Evolutionary conservation across 345 rosid species (phyloP), one percentile per base, ranked within the genome.

Genomic region (Salix udensis): DNA sequence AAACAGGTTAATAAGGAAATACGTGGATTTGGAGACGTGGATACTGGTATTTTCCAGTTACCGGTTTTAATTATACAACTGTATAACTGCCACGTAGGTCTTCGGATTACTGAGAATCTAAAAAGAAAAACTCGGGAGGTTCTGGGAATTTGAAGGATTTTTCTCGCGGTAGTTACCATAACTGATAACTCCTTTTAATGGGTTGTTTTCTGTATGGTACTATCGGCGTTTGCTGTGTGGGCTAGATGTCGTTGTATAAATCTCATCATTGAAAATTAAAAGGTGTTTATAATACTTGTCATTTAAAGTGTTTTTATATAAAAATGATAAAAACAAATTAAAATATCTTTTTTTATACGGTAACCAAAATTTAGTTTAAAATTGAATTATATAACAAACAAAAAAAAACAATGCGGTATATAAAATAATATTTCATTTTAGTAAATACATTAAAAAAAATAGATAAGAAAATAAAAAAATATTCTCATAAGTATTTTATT

Each of bases 51-150:
- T 65, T 26, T 55, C 69, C 68, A 48, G 85, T 82, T 74, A 67
- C 82, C 84, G 76, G 85, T 82, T 67, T 28, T 46, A 36, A 23
- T 23, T 16, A 26, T 11, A 78, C 85, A 75, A 79, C 79, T 75
- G 85, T 60, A 24, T 30, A 81, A 73, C 83, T 28, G 77, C 84
- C 87, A 81, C 86, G 86, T 72, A 42, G 31, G 74, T 16, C 52
- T 31, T 26, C 62, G 37, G 77, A 73, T 73, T 37, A 65, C n/a
- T n/a, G n/a, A 74, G 70, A 75, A 68, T 74, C 65, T 36, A 34
- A 69, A 53, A 24, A 12, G 44, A 52, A 50, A 64, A 74, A 58
- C 42, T 70, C 74, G 74, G 66, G 34, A 28, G 46, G 44, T n/a
- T 3, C 30, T n/a, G 53, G 16, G 34, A 53, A 61, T 30, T 26